Conservation (phyloP, 441 rosid species). For the Pelargonium myrrhifolium region DNA sequence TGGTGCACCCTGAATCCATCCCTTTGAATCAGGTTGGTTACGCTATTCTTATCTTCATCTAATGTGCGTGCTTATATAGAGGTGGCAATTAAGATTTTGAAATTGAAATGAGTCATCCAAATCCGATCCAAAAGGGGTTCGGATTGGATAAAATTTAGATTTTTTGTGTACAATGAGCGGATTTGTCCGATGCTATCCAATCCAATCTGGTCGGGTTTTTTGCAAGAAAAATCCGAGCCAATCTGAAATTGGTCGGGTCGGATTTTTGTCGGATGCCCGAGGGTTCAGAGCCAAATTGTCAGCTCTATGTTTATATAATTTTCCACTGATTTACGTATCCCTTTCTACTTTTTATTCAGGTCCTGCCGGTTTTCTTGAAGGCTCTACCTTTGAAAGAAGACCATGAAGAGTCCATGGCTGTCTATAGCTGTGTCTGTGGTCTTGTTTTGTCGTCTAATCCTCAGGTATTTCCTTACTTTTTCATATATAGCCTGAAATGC, state of each 20-base stretch:
- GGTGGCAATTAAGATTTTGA: too few relatives aligned
- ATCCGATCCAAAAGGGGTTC: too few relatives aligned
- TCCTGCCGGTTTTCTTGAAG: slow-evolving; percentile 83
- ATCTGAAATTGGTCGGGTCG: too few relatives aligned
- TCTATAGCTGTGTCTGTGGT: slow-evolving; percentile 71
- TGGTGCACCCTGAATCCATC: slow-evolving; percentile 74
- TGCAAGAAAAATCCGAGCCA: too few relatives aligned
- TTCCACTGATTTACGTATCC: slow-evolving; percentile 12
- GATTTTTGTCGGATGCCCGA: too few relatives aligned
- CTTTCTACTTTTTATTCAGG: slow-evolving; percentile 37
- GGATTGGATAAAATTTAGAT: too few relatives aligned
- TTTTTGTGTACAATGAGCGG: too few relatives aligned
- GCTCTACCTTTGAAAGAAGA: slow-evolving; percentile 94
- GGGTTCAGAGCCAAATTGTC: too few relatives aligned
- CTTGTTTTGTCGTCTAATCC: slow-evolving; percentile 81
- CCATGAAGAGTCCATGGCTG: slow-evolving; percentile 90
- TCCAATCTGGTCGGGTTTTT: too few relatives aligned
- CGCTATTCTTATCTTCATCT: not conserved
- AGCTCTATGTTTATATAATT: not conserved
- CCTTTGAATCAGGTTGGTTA: slow-evolving; percentile 78
- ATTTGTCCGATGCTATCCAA: too few relatives aligned
- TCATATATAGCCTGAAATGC: not conserved
- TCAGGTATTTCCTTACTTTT: slow-evolving; percentile 38
- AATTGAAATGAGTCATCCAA: too few relatives aligned
- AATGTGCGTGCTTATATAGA: too few relatives aligned